Evolutionary conservation across 2,329 filamentous ascomycete species (phyloP), one percentile per base, ranked within the genome.

Genomic region (Hypoxylon sp.): DNA sequence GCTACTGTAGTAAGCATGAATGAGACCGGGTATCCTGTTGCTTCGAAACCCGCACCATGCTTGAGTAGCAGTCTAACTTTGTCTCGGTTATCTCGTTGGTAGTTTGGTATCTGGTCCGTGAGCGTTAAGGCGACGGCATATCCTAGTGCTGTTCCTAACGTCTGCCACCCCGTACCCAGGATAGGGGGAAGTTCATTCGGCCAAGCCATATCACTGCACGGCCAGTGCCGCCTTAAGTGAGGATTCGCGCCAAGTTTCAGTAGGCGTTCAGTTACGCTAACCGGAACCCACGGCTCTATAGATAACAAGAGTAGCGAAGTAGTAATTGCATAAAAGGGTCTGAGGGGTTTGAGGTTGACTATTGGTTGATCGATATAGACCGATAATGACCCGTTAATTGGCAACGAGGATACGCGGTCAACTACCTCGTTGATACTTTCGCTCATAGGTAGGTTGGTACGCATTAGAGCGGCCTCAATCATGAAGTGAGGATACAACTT

Each of bases 251-350:
- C 53, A 13, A 46, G 14, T 6, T 46, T 10, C 6, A 55, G 39
- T 8, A 55, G 6, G 9, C n/a, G 37, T 46, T 14, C 19, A 3
- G 37, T 46, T 6, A 37, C 37, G n/a, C 26, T 33, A 8, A 22
- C 22, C 10, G 53, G 37, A 5, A 55, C 53, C 37, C 37, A 55
- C 19, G 37, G 39, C n/a, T 44, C 19, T 14, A 55, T 37, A n/a
- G 37, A 55, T 13, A 19, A 10, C 2, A 22, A n/a, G 37, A 55
- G 53, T 5, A 46, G 17, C 11, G 37, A 33, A 6, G 17, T 26
- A 6, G 11, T 14, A 14, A 8, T 6, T n/a, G 8, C 19, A 22
- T n/a, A 26, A 8, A 17, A 14, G 13, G 24, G n/a, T 10, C 5
- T 9, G 11, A 29, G 22, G 24, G 24, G 9, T 29, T 11, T 50